A percentile compares a stretch with the other conserved stretches of the same genome.
phyloP scores from a whole-genome alignment of 805 yeast genomes.

The Candida gorgasii region DNA sequence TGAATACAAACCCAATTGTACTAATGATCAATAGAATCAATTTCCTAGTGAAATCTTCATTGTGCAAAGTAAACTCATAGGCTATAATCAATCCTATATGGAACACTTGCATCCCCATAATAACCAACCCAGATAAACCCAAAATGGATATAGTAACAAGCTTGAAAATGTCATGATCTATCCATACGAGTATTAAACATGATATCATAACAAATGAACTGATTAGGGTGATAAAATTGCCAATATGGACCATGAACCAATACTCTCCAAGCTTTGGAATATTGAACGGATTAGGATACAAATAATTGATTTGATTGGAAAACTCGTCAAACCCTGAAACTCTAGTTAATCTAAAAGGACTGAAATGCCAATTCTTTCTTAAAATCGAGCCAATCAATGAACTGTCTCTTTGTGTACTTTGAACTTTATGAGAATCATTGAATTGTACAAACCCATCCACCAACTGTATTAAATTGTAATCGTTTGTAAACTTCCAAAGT shows the following conservation, averaged over 20 bases:
- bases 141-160: not conserved
- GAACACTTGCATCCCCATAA: constrained; percentile 1
- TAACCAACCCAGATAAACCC: not conserved
- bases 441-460: constrained; percentile 3
- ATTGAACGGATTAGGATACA: not conserved
- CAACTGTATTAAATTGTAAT: constrained; percentile 1
- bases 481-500: constrained; percentile 6
- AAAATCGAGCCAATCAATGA: not conserved
- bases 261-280: not conserved
- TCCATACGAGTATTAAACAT: not conserved
- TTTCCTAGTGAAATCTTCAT: constrained; percentile 2
- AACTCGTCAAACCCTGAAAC: not conserved
- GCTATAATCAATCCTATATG: not conserved
- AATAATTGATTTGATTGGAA: constrained; percentile 4
- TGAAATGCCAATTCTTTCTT: not conserved
- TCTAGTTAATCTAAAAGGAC: not conserved
- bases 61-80: not conserved
- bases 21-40: not conserved
- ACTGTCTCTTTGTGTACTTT: not conserved
- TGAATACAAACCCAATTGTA: not conserved
- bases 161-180: not conserved
- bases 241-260: constrained; percentile 9
- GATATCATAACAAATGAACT: constrained; percentile 3
- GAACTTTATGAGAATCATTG: not conserved
- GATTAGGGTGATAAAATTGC: constrained; percentile 6